Conservation (phyloP, 2,329 filamentous ascomycete genomes). For the Fusarium ambrosium region DNA sequence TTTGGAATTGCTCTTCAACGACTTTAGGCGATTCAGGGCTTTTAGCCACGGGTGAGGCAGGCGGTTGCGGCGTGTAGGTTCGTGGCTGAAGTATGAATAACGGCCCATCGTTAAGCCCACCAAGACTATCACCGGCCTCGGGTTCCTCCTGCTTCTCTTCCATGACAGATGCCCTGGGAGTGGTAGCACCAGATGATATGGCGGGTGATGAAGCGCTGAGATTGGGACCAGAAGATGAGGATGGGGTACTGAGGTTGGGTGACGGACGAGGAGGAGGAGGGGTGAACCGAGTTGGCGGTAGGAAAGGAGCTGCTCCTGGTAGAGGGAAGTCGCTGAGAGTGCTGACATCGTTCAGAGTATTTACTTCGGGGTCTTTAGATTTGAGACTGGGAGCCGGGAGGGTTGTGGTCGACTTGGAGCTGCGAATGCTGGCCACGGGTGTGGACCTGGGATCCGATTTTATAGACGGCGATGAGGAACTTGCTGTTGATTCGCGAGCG, state of each 20-base stretch:
- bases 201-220: constrained; percentile 9
- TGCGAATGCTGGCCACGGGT: constrained; percentile 39
- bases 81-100: constrained; percentile 69
- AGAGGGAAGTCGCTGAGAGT: constrained; percentile 47
- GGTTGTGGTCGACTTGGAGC: constrained; percentile 27
- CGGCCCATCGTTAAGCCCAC: constrained; percentile 51
- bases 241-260: constrained; percentile 22
- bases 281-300: constrained; percentile 41
- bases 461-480: constrained; percentile 19
- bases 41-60: constrained; percentile 61
- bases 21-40: constrained; percentile 38
- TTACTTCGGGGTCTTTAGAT: constrained; percentile 35
- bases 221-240: constrained; percentile 31
- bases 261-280: not conserved
- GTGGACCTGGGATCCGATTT: constrained; percentile 26
- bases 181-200: constrained; percentile 19
- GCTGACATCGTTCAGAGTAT: constrained; percentile 44
- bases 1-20: constrained; percentile 24
- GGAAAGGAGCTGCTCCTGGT: constrained; percentile 42
- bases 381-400: constrained; percentile 15
- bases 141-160: constrained; percentile 21
- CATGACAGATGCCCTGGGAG: constrained; percentile 24
- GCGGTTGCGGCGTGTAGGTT: constrained; percentile 68
- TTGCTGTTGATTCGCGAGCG: constrained; percentile 20
- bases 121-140: constrained; percentile 26